Conservation (phyloP, 2,329 filamentous ascomycete genomes). For the Periconia sp. region DNA sequence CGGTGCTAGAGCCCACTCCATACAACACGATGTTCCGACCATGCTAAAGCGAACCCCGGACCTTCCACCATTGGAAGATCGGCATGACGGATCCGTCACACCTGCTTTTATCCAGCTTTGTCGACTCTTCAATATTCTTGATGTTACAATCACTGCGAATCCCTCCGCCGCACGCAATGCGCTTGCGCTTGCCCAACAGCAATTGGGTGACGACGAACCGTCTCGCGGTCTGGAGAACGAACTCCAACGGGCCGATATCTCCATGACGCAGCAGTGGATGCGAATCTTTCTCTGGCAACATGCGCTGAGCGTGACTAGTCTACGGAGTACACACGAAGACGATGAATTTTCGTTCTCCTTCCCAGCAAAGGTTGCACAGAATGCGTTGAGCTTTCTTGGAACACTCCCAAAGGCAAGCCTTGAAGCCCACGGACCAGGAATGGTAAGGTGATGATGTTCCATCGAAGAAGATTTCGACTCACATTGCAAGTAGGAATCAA, state of each 20-base stretch:
- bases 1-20: constrained; percentile 33
- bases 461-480: too few species aligned
- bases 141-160: constrained; percentile 42
- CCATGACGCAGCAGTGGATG: constrained; percentile 48
- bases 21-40: constrained; percentile 43
- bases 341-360: constrained; percentile 45
- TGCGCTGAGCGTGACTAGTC: constrained; percentile 40
- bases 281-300: constrained; percentile 45
- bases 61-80: constrained; percentile 34
- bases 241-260: constrained; percentile 43
- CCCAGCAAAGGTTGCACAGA: constrained; percentile 42
- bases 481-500: constrained; percentile 35
- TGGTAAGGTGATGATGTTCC: constrained; percentile 31
- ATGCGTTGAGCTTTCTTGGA: constrained; percentile 35
- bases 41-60: constrained; percentile 37
- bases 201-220: constrained; percentile 36
- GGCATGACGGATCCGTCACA: constrained; percentile 38
- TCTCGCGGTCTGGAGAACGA: constrained; percentile 40
- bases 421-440: constrained; percentile 44
- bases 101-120: constrained; percentile 43
- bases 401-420: constrained; percentile 39
- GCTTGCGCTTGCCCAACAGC: constrained; percentile 38
- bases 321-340: constrained; percentile 34
- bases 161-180: constrained; percentile 35
- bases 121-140: constrained; percentile 41